A percentile compares a stretch with the other conserved stretches of the same genome.
phyloP scores from a whole-genome alignment of 352 stramenopile genomes.

The Phytophthora macrochlamydospora region DNA sequence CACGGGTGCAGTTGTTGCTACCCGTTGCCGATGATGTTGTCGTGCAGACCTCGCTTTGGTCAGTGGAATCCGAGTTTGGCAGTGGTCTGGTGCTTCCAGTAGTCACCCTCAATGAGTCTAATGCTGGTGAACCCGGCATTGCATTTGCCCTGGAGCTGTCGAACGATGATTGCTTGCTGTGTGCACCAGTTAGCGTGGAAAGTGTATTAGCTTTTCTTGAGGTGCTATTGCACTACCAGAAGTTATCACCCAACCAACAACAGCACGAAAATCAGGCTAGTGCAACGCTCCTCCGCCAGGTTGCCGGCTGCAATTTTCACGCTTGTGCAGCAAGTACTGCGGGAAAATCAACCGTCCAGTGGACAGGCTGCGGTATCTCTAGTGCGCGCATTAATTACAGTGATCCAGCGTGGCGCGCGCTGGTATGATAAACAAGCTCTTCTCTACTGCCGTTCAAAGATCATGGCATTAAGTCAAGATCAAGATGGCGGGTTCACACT shows the following conservation, averaged over 20 bases:
- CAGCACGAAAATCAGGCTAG: constrained; percentile 1
- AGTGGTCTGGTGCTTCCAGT: constrained; percentile 60
- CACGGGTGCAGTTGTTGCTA: constrained; percentile 24
- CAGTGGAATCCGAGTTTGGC: constrained; percentile 65
- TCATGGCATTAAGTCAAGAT: constrained; percentile 83
- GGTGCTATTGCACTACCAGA: constrained; percentile 55
- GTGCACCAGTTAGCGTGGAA: constrained; percentile 57
- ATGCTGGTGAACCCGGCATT: constrained; percentile 32
- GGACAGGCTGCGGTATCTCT: constrained; percentile 62
- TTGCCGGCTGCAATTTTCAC: constrained; percentile 71
- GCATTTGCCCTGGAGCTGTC: constrained; percentile 68
- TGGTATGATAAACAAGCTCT: constrained; percentile 79
- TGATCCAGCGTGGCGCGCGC: constrained; percentile 62
- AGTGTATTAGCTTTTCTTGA: constrained; percentile 75
- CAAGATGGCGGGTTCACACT: constrained; percentile 81
- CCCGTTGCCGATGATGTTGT: constrained; percentile 52
- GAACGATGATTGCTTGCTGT: constrained; percentile 79
- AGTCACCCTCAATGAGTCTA: constrained; percentile 60
- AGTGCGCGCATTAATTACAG: constrained; percentile 65
- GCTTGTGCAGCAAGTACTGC: constrained; percentile 72
- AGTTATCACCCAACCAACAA: constrained; percentile 17
- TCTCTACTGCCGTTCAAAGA: constrained; percentile 86
- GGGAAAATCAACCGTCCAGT: constrained; percentile 60
- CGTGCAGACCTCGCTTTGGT: constrained; percentile 77
- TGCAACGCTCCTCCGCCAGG: constrained; percentile 41